A percentile compares a stretch with the other conserved stretches of the same genome.
Conservation (phyloP, 495 filamentous ascomycete genomes). For the Physcia stellaris region DNA sequence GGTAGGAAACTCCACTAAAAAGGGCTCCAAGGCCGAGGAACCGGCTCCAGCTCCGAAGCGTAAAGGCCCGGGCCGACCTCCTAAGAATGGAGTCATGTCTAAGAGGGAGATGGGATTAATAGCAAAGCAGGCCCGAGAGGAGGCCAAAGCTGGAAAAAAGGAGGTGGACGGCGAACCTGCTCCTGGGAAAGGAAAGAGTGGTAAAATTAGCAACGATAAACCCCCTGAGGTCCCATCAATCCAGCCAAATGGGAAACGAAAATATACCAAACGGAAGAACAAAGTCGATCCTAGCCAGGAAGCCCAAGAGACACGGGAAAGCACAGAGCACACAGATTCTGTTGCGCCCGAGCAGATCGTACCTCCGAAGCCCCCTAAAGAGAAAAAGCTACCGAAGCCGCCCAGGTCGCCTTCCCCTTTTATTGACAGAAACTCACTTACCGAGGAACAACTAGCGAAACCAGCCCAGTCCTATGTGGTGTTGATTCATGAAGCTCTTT, state of each 20-base stretch:
- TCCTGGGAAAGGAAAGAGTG: conserved; percentile 46
- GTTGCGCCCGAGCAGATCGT: conserved; percentile 29
- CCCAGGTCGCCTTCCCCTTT: conserved; percentile 58
- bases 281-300: conserved; percentile 36
- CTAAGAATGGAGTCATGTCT: conserved; percentile 87
- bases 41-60: conserved; percentile 41
- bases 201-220: conserved; percentile 29
- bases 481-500: conserved; percentile 80
- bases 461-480: conserved; percentile 78
- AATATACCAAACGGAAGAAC: conserved; percentile 64
- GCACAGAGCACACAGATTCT: conserved; percentile 23
- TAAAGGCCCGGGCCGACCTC: conserved; percentile 74
- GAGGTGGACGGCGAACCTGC: conserved; percentile 32
- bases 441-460: conserved; percentile 72
- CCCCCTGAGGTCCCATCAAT: conserved; percentile 38
- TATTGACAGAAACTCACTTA: conserved; percentile 63
- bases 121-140: conserved; percentile 45
- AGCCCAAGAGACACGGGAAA: conserved; percentile 31
- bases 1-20: too few species aligned
- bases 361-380: conserved; percentile 35
- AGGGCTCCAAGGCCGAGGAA: conserved; percentile 20
- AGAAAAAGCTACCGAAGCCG: conserved; percentile 20
- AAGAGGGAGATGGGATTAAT: conserved; percentile 62
- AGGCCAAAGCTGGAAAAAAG: conserved; percentile 32
- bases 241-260: conserved; percentile 59